Percentiles rank a stretch among this genome's conserved stretches.
These are phyloP conservation scores for Rubia tinctorum DNA, from an alignment of 305 asterid genomes.

Conservation along the genomic window DNA sequence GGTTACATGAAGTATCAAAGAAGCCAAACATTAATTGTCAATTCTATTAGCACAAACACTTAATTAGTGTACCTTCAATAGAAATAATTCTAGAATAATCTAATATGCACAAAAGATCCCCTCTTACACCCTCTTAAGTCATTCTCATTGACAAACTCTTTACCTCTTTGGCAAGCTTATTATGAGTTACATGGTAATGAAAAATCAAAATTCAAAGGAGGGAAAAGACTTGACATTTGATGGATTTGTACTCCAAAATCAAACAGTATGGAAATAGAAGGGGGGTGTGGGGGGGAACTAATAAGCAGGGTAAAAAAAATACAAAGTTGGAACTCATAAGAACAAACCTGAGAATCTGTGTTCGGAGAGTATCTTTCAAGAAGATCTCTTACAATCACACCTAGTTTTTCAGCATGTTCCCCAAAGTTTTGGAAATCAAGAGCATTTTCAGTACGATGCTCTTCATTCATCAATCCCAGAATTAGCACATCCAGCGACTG, in stretches of 20 bases:
- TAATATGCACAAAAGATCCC: background rate
- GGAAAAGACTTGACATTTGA: background rate
- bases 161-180: background rate
- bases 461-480: slow-evolving; percentile 27
- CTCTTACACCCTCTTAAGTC: background rate
- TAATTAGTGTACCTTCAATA: background rate
- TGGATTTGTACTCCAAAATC: background rate
- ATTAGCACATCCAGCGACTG: slow-evolving; percentile 28
- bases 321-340: slow-evolving; percentile 18
- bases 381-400: slow-evolving; percentile 33
- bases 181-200: background rate
- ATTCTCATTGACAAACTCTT: background rate
- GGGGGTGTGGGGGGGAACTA: background rate
- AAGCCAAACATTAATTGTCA: background rate
- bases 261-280: background rate
- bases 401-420: slow-evolving; percentile 36
- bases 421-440: slow-evolving; percentile 23
- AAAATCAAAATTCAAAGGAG: background rate
- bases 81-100: background rate
- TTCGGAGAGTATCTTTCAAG: slow-evolving; percentile 29
- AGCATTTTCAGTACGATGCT: slow-evolving; percentile 15
- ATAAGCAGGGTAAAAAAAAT: slow-evolving; percentile 2
- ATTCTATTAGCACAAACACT: background rate
- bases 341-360: slow-evolving; percentile 38
- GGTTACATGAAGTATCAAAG: background rate